Conservation (phyloP, 176 grass and related monocot species). For the Pontederia crassipes region DNA sequence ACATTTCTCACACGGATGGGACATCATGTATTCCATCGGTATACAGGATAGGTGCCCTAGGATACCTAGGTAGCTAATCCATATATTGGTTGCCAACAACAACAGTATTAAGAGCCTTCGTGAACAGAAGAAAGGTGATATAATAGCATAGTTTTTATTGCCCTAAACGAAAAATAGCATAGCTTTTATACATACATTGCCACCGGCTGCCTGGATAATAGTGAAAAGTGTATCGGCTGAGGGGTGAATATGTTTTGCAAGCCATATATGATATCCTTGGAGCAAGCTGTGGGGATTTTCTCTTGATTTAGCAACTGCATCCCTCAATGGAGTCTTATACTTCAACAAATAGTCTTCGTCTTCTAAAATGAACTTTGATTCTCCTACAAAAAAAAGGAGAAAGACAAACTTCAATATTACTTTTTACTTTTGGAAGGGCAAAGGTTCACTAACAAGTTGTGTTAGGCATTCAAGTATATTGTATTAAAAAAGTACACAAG, state of each 20-base stretch:
- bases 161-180: too few relatives aligned
- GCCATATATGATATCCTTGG: slow-evolving; percentile 53
- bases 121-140: too few relatives aligned
- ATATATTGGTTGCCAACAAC: too few relatives aligned
- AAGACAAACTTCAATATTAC: not conserved
- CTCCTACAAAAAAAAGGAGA: slow-evolving; percentile 6
- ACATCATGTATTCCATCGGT: too few relatives aligned
- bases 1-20: too few relatives aligned
- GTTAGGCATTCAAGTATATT: not conserved
- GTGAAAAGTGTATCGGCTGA: slow-evolving; percentile 36
- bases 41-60: too few relatives aligned
- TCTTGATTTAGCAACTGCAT: slow-evolving; percentile 60
- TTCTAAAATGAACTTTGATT: slow-evolving; percentile 58
- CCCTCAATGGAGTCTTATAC: slow-evolving; percentile 54
- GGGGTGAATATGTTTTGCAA: slow-evolving; percentile 57
- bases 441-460: not conserved
- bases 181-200: slow-evolving; percentile 50
- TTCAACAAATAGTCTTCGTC: slow-evolving; percentile 64
- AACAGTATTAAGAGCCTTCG: too few relatives aligned
- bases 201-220: slow-evolving; percentile 56
- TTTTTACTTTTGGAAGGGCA: not conserved
- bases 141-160: not conserved
- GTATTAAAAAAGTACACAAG: not conserved
- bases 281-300: slow-evolving; percentile 45
- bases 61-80: too few relatives aligned